Base-by-base conservation (phyloP, 257 asterid genomes). In the Solanum verrucosum region DNA sequence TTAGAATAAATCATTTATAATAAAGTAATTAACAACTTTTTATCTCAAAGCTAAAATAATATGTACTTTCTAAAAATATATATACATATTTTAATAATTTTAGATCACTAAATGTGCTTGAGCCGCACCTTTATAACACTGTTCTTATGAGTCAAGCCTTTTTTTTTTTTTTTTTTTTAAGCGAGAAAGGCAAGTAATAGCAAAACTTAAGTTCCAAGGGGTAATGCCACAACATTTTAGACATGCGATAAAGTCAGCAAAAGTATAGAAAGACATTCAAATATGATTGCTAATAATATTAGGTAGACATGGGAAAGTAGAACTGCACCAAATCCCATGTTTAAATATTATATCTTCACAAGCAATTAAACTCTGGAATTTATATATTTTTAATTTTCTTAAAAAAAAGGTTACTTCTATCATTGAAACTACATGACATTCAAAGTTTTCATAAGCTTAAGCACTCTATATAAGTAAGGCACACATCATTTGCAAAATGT, bases 271-370 rank as follows among this genome's bases (percentile, higher is more conserved):
- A 56, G 40, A 88, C 14, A 72, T 78, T 83, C 88, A 65, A 88
- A 85, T 9, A 87, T 83, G 37, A 63, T 63, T 83, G 73, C 83
- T 33, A 74, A 83, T n/a, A 59, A 56, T 34, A 83, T 88, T 90
- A 87, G 90, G 90, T 82, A 84, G 86, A 74, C 68, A 74, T 87
- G 31, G 65, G 79, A 85, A 90, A 70, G 40, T 81, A 81, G 68
- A 81, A 4, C 31, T 4, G 18, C 25, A 81, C 85, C 85, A 46
- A 81, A 44, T 81, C 68, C 42, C 42, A 74, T 23, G 73, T 63
- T 81, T 46, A 2, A 44, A 81, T 81, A 81, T 44, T 81, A 42
- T 7, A 52, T 52, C 63, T 52, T 38, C 68, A 81, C 42, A 81
- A 81, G n/a, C 68, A 81, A 46, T 44, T 2, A 27, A 46, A 44